Base-by-base conservation (phyloP, 2,329 filamentous ascomycete species). In the Aspergillus oerlinghausenensis region DNA sequence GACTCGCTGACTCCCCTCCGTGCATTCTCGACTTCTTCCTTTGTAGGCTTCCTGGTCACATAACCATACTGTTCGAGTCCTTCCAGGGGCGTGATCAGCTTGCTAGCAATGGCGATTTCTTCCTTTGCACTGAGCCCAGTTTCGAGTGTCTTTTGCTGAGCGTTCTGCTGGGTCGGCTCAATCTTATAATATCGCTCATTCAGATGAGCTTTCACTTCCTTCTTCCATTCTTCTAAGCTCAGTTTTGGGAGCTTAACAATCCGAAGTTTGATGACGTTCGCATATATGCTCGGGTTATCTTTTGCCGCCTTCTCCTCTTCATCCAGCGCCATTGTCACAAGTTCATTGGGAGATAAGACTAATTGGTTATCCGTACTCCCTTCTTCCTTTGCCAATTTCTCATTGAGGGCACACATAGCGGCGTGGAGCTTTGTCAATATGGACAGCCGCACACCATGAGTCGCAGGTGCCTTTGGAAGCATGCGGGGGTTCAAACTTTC, bases 231-330 rank as follows among this genome's bases (percentile, higher is more conserved):
- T 3, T 82, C 79, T 3, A 84, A 68, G 0, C 78, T 79, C 88
- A 96, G 92, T 60, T 88, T 88, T 67, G 88, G 90, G 68, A 92
- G 86, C 47, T 81, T 80, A 65, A 88, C 82, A 57, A 97, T 88
- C 35, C 86, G 86, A 62, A 91, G 89, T 69, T 92, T 95, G 71
- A 97, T 85, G 26, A 92, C 79, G 65, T 96, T 96, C 7, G 82
- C 79, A 67, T 99, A 99, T 28, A 97, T 84, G 0, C 82, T 74
- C 1, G 82, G 76, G 58, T 87, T 87, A 17, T 87, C 84, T 11
- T 79, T 79, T 1, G 92, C 92, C 7, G 85, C 77, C 38, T 83
- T 83, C 69, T 96, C 86, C 74, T 99, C 95, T 58, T 92, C 85
- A 52, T 81, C 75, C n/a, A 78, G 60, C 11, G 78, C 75, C 73